phyloP scores from a whole-genome alignment of 495 filamentous ascomycete genomes.

The Penicillium dipodomyicola region DNA sequence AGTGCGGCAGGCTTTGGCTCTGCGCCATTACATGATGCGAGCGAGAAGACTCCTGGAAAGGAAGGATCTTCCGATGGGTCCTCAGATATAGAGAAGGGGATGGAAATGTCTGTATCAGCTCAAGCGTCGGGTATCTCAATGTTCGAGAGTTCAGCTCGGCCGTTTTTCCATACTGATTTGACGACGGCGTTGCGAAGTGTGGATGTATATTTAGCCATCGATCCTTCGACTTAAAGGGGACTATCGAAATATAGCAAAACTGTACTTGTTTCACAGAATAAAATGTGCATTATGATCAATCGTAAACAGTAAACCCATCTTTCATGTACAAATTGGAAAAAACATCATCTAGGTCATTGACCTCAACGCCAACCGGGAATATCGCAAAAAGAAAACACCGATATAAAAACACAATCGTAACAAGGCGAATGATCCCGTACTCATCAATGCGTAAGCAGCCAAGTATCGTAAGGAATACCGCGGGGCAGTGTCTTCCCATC shows the following conservation, averaged over 20 bases:
- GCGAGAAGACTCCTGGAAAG: slow-evolving; percentile 40
- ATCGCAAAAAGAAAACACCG: slow-evolving; percentile 1
- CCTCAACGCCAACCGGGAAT: slow-evolving; percentile 7
- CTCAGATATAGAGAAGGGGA: slow-evolving; percentile 54
- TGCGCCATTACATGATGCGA: slow-evolving; percentile 44
- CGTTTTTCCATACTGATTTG: slow-evolving; percentile 87
- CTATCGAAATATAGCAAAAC: background rate
- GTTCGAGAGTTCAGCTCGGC: slow-evolving; percentile 65
- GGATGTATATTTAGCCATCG: slow-evolving; percentile 2
- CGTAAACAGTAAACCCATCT: background rate
- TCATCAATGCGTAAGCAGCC: slow-evolving; percentile 34
- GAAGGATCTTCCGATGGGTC: slow-evolving; percentile 48
- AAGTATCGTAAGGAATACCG: slow-evolving; percentile 41
- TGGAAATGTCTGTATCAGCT: background rate
- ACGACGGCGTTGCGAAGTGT: slow-evolving; percentile 83
- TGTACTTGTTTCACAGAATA: background rate
- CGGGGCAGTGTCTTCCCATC: slow-evolving; percentile 34
- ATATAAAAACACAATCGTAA: background rate
- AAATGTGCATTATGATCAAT: background rate
- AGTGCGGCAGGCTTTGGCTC: slow-evolving; percentile 82
- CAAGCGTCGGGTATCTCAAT: background rate
- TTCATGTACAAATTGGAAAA: background rate
- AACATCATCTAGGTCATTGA: background rate
- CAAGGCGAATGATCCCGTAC: background rate
- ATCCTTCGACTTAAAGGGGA: background rate